Percentiles rank a stretch among this genome's conserved stretches.
These are phyloP conservation scores for Lentithecium fluviatile DNA, from an alignment of 495 filamentous ascomycete genomes.

Conservation along the genomic window DNA sequence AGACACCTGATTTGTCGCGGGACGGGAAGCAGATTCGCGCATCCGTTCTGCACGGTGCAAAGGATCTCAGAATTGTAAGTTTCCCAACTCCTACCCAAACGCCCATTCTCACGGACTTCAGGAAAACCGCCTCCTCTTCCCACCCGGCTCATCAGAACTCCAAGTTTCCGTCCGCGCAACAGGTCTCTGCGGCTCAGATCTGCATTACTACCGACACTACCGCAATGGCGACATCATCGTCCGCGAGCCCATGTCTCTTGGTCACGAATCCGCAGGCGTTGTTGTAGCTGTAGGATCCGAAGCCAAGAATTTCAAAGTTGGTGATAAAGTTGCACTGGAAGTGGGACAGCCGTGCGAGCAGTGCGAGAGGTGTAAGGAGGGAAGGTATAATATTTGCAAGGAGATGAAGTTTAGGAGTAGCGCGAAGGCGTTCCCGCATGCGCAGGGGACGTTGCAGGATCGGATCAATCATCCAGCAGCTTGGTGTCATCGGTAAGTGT, in stretches of 20 bases:
- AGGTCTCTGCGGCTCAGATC: constrained; percentile 67
- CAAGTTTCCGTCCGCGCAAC: constrained; percentile 59
- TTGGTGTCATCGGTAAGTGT: constrained; percentile 62
- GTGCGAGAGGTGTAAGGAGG: constrained; percentile 30
- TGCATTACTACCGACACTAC: constrained; percentile 68
- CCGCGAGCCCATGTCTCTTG: constrained; percentile 59
- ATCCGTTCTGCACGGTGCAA: constrained; percentile 47
- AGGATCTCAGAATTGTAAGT: constrained; percentile 45
- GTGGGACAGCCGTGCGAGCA: constrained; percentile 26
- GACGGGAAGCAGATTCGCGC: constrained; percentile 35
- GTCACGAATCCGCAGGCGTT: constrained; percentile 42
- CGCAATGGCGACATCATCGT: constrained; percentile 67
- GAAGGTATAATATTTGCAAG: constrained; percentile 85
- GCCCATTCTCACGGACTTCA: constrained; percentile 35
- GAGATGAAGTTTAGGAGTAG: constrained; percentile 74
- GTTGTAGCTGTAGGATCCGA: constrained; percentile 36
- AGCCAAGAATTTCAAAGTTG: constrained; percentile 38
- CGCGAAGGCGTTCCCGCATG: constrained; percentile 74
- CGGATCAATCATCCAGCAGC: constrained; percentile 71
- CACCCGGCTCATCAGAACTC: constrained; percentile 53
- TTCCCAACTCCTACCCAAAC: neutral
- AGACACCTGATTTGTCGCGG: constrained; percentile 8
- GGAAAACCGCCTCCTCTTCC: constrained; percentile 50
- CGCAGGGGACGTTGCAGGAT: constrained; percentile 80
- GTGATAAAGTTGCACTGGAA: constrained; percentile 38